phyloP scores from a whole-genome alignment of 1,284 basidiomycete genomes.

The Golubevia sp. region DNA sequence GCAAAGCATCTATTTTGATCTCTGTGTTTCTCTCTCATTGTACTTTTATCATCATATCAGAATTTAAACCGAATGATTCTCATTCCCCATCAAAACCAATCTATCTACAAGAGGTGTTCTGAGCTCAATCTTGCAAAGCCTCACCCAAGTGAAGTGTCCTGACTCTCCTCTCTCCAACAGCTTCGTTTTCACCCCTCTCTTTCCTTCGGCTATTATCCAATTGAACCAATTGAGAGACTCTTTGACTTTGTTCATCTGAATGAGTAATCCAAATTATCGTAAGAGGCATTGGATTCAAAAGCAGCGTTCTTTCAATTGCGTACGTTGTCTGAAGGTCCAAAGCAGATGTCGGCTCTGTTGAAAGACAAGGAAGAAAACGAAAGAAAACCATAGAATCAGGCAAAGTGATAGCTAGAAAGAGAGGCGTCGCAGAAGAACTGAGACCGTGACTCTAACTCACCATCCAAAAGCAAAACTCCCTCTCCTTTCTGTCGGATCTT shows the following conservation, averaged over 20 bases:
- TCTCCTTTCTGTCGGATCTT: constrained; percentile 64
- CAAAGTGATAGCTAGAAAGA: background rate
- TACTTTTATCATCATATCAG: too few species aligned
- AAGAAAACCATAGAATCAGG: background rate
- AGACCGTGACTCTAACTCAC: constrained; percentile 64
- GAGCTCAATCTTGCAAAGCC: background rate
- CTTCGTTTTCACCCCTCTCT: background rate
- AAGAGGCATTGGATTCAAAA: constrained; percentile 67
- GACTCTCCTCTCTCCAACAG: background rate
- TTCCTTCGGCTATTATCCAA: background rate
- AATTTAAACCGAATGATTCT: too few species aligned
- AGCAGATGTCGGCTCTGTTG: constrained; percentile 80
- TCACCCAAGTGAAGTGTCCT: background rate
- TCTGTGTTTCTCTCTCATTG: too few species aligned
- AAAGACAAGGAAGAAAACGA: constrained; percentile 3
- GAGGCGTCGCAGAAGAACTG: background rate
- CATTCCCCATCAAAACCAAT: background rate
- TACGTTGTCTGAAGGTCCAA: constrained; percentile 73
- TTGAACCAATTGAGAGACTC: constrained; percentile 64
- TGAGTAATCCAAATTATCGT: constrained; percentile 85
- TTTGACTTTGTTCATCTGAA: constrained; percentile 75
- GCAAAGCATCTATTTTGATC: too few species aligned
- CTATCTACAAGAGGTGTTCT: too few species aligned
- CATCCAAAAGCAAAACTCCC: constrained; percentile 80
- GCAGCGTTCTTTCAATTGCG: constrained; percentile 71